These are phyloP conservation scores for Kwoniella shandongensis DNA, from an alignment of 768 basidiomycete genomes.

Conservation along the genomic window DNA sequence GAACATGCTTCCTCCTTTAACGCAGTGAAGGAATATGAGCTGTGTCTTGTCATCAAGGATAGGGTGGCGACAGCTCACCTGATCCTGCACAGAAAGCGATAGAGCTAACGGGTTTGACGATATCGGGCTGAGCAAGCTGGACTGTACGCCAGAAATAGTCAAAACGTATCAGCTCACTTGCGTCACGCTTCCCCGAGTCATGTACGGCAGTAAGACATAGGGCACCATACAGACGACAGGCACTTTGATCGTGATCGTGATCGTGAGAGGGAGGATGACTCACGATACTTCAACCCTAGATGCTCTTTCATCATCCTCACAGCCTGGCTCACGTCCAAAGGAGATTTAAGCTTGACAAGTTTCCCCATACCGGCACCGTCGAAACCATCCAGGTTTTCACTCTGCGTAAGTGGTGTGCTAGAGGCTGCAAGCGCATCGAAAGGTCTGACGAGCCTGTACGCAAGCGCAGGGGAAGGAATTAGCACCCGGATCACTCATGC, in stretches of 20 bases:
- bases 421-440: conserved; percentile 26
- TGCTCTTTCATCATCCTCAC: conserved; percentile 69
- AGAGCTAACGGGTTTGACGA: conserved; percentile 54
- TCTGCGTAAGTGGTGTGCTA: conserved; percentile 23
- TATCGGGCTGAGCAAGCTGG: conserved; percentile 40
- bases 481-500: too few relatives aligned
- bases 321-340: conserved; percentile 64
- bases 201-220: neutral
- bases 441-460: conserved; percentile 40
- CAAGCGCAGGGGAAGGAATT: too few relatives aligned
- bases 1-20: conserved; percentile 64
- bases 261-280: too few relatives aligned
- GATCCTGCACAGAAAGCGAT: conserved; percentile 91
- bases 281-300: conserved; percentile 65
- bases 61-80: too few relatives aligned
- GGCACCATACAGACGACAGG: too few relatives aligned
- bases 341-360: conserved; percentile 63
- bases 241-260: too few relatives aligned
- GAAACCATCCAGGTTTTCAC: conserved; percentile 32
- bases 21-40: neutral
- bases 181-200: neutral
- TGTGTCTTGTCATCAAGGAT: neutral
- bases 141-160: conserved; percentile 20
- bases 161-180: too few relatives aligned
- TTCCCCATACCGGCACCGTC: conserved; percentile 64